phyloP scores from a whole-genome alignment of 75 land plant species.

The Sequoia sempervirens region DNA sequence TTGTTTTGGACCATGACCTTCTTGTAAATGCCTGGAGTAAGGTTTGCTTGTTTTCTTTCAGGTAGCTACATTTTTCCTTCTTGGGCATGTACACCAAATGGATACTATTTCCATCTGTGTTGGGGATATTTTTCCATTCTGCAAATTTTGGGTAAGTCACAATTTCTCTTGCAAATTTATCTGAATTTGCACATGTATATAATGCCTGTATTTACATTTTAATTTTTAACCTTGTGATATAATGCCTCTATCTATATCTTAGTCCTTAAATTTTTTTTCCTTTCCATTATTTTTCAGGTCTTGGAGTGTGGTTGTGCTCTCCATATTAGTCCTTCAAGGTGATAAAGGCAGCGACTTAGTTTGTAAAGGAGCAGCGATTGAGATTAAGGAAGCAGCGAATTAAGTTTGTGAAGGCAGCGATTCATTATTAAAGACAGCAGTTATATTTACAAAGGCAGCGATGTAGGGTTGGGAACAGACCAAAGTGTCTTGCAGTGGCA shows the following conservation, averaged over 20 bases:
- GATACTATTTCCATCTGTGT: constrained; percentile 69
- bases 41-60: constrained; percentile 23
- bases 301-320: constrained; percentile 53
- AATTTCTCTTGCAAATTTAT: background rate
- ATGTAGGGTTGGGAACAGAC: too few species aligned
- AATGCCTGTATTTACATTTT: background rate
- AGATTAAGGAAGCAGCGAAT: too few species aligned
- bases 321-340: too few species aligned
- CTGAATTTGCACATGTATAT: background rate
- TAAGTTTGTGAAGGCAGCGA: too few species aligned
- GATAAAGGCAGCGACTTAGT: too few species aligned
- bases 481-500: too few species aligned
- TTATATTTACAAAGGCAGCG: too few species aligned
- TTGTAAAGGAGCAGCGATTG: too few species aligned
- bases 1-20: background rate
- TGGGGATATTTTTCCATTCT: constrained; percentile 55
- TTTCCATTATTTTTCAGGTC: constrained; percentile 34
- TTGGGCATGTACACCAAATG: constrained; percentile 93
- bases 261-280: background rate
- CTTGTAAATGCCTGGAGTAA: background rate
- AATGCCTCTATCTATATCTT: background rate
- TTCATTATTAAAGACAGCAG: too few species aligned
- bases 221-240: background rate
- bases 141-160: constrained; percentile 63
- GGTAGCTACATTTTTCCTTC: constrained; percentile 90